A percentile compares a stretch with the other conserved stretches of the same genome.
phyloP scores from a whole-genome alignment of 2,329 filamentous ascomycete genomes.

The Claviceps quebecensis region DNA sequence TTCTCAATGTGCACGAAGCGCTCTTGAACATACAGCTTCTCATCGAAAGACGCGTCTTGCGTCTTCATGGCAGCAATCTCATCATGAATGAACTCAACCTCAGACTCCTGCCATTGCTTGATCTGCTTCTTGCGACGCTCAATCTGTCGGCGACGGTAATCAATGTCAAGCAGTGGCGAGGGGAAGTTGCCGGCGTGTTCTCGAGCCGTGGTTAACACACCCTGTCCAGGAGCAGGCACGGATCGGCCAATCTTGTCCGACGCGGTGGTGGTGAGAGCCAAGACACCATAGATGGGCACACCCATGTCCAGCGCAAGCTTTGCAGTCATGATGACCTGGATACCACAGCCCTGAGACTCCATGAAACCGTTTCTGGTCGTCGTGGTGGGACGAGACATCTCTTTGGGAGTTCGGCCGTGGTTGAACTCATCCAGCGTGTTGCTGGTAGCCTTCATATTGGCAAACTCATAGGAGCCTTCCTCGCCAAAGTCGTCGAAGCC shows the following conservation, averaged over 20 bases:
- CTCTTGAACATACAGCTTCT: conserved; percentile 73
- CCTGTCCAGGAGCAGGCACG: conserved; percentile 88
- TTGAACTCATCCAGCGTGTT: conserved; percentile 94
- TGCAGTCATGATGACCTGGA: conserved; percentile 97
- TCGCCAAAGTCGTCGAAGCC: conserved; percentile 99
- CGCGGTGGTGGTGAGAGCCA: conserved; percentile 87
- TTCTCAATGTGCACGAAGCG: conserved; percentile 75
- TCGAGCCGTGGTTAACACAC: conserved; percentile 88
- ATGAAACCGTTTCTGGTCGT: conserved; percentile 97
- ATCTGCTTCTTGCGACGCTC: conserved; percentile 89
- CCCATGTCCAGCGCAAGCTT: conserved; percentile 96
- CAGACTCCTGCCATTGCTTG: conserved; percentile 90
- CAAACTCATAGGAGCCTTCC: conserved; percentile 97
- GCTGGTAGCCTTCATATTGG: conserved; percentile 99
- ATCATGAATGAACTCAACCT: conserved; percentile 83
- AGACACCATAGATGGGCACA: conserved; percentile 88
- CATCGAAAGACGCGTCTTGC: conserved; percentile 59
- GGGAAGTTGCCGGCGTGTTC: conserved; percentile 87
- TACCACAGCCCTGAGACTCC: conserved; percentile 97
- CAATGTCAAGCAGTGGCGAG: conserved; percentile 90
- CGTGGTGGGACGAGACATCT: conserved; percentile 96
- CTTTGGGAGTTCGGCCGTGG: conserved; percentile 84
- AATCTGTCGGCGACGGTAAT: conserved; percentile 90
- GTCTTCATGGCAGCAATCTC: conserved; percentile 86
- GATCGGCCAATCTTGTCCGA: conserved; percentile 99